Evolutionary conservation across 257 asterid genomes (phyloP).

Genomic region (Sherardia arvensis): DNA sequence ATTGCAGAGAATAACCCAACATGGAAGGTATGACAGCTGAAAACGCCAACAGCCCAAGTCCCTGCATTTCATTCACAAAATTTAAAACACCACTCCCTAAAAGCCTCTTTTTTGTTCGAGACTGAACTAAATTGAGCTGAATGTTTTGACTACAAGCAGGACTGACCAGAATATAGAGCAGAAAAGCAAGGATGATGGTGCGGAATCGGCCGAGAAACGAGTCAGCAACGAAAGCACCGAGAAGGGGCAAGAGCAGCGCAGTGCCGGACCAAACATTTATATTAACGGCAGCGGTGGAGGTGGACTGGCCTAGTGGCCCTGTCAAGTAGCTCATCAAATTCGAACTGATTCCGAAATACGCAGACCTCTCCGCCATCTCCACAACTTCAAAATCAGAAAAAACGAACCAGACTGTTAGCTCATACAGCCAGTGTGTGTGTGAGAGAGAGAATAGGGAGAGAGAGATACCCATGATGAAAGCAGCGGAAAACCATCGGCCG

Average conservation of each 20-base stretch:
- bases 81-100: too few relatives aligned
- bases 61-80: neutral
- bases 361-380: conserved; percentile 1
- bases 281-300: neutral
- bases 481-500: neutral
- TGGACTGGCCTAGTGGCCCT: conserved; percentile 2
- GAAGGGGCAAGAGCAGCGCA: neutral
- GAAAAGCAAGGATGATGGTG: neutral
- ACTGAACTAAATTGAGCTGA: neutral
- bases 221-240: neutral
- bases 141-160: neutral
- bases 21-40: neutral
- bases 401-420: neutral
- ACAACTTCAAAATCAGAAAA: neutral
- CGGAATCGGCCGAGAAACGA: conserved; percentile 3
- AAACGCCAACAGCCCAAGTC: neutral
- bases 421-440: neutral
- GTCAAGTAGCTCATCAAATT: conserved; percentile 5
- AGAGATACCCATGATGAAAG: neutral
- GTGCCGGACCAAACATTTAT: neutral
- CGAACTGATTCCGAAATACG: neutral
- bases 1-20: neutral
- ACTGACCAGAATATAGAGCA: neutral
- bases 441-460: neutral
- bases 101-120: neutral